Conservation (phyloP, 179 eudicot genomes). For the Gypsophila paniculata region DNA sequence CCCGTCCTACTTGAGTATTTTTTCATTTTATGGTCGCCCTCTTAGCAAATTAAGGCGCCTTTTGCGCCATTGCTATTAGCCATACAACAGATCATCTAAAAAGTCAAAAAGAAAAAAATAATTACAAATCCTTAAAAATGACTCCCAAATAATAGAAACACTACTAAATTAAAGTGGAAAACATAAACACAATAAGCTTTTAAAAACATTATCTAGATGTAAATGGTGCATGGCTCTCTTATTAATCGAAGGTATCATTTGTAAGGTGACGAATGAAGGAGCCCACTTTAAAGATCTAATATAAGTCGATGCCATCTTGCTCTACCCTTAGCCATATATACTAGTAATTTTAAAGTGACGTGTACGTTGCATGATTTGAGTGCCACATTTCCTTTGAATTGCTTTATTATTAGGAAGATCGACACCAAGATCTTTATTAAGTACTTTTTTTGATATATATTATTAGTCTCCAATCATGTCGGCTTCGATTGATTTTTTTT, state of each 20-base stretch:
- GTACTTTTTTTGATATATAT: no score
- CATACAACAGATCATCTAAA: no score
- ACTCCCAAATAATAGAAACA: constrained; percentile 1
- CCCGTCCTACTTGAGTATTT: no score
- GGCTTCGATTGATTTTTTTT: no score
- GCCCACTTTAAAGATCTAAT: background rate
- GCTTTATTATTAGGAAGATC: no score
- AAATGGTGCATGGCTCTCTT: constrained; percentile 8
- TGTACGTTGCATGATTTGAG: constrained; percentile 4
- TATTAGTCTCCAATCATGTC: no score
- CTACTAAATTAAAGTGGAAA: background rate
- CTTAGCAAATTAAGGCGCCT: no score
- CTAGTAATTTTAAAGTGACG: constrained; percentile 8
- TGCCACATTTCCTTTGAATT: background rate
- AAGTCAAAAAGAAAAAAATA: no score
- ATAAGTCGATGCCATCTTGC: constrained; percentile 3
- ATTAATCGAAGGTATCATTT: background rate
- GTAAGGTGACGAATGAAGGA: background rate
- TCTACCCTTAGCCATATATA: background rate
- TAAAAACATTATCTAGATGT: background rate
- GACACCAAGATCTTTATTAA: no score
- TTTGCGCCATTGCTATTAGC: no score
- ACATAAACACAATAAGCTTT: constrained; percentile 1
- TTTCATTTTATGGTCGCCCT: no score
- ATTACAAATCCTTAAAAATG: background rate